These are phyloP conservation scores for Neoascochyta sp. DNA, from an alignment of 2,329 filamentous ascomycete genomes.

Conservation along the genomic window DNA sequence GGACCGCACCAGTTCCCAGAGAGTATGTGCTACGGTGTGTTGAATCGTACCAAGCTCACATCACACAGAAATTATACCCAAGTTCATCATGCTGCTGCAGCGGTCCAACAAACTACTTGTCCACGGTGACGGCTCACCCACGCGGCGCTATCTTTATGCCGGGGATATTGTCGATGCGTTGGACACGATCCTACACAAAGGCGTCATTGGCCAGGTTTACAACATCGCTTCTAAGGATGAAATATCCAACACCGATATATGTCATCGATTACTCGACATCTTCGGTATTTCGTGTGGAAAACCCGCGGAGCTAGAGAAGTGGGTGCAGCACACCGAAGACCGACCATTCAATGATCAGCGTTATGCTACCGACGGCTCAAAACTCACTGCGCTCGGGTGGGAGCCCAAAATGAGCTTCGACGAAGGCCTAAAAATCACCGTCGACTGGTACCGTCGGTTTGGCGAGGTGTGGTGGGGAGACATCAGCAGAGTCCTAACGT, in stretches of 20 bases:
- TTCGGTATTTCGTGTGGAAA: constrained; percentile 50
- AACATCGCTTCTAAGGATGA: constrained; percentile 78
- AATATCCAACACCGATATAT: constrained; percentile 69
- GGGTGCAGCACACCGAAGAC: constrained; percentile 72
- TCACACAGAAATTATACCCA: constrained; percentile 72
- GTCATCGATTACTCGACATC: constrained; percentile 60
- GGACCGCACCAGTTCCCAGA: constrained; percentile 81
- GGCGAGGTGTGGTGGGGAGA: constrained; percentile 43
- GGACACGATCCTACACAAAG: constrained; percentile 78
- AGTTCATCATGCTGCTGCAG: constrained; percentile 71
- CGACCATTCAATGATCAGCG: constrained; percentile 57
- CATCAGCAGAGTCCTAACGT: constrained; percentile 37
- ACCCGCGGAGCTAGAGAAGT: constrained; percentile 53
- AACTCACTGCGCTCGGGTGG: constrained; percentile 38
- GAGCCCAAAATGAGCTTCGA: constrained; percentile 35
- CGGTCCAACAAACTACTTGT: constrained; percentile 64
- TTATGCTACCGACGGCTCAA: constrained; percentile 40
- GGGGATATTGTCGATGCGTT: constrained; percentile 78
- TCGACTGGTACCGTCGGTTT: constrained; percentile 40
- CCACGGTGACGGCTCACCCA: constrained; percentile 72
- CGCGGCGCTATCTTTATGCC: constrained; percentile 72
- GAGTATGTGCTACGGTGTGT: constrained; percentile 52
- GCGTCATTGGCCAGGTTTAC: constrained; percentile 70
- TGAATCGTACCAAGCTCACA: constrained; percentile 8
- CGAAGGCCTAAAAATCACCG: constrained; percentile 35